Evolutionary conservation across 129 eudicot species (phyloP), one percentile per base, ranked within the genome.

Genomic region (Gnaphalium uliginosum): DNA sequence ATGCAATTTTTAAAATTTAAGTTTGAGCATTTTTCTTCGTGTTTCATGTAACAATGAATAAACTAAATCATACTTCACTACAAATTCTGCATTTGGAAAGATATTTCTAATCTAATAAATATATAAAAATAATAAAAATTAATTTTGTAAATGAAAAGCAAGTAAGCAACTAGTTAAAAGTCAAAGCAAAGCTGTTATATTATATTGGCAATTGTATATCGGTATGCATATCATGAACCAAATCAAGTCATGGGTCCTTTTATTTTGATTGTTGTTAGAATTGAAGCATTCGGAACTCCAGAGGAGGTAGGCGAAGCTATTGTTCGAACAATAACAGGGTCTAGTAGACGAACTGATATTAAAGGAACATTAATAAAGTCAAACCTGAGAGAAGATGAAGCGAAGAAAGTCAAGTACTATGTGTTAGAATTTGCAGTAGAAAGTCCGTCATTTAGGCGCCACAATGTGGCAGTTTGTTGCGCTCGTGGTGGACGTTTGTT

Each of bases 201-300:
- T 74, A 11, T 56, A 0, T 59, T 15, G 33, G 54, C 60, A 18
- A 32, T 30, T 63, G 46, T 61, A n/a, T n/a, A n/a, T n/a, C n/a
- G n/a, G n/a, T n/a, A 32, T 22, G 33, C 72, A 21, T 6, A 5
- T 54, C 27, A 51, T 50, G 80, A 76, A 10, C 73, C 58, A 54
- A 33, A 25, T 56, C 0, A 53, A 41, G 58, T 33, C n/a, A 67
- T 37, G 29, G 69, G 51, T 15, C 22, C 25, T 0, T 71, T 8
- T 4, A 24, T 3, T 73, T 63, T 9, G 10, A 57, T 78, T 62
- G n/a, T 57, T 66, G 21, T 27, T 70, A 94, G 99, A 66, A 95
- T 95, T 62, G 97, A 91, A 70, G 94, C 94, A 75, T 95, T 91
- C 80, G 97, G 99, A 62, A 92, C 92, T 71, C 86, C 96, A 10